A percentile compares a stretch with the other conserved stretches of the same genome.
Conservation (phyloP, 1,284 basidiomycete species). For the Phlebopus sp. region DNA sequence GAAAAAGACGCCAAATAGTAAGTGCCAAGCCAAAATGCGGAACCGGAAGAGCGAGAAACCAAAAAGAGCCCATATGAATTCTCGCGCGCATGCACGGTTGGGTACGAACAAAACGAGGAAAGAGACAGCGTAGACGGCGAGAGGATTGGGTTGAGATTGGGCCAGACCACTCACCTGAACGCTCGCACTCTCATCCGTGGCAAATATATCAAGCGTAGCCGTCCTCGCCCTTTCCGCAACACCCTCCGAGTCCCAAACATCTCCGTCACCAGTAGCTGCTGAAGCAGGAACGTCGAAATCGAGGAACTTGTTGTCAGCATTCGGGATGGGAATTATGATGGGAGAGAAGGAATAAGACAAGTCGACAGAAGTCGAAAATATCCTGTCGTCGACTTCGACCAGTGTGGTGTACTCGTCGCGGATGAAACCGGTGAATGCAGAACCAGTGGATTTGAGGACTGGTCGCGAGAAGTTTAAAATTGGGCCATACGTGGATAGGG, state of each 20-base stretch:
- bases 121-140: background rate
- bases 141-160: background rate
- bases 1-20: background rate
- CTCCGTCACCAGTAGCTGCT: constrained; percentile 41
- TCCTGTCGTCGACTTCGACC: constrained; percentile 76
- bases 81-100: no score
- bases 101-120: background rate
- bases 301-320: constrained; percentile 44
- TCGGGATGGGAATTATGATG: constrained; percentile 45
- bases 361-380: constrained; percentile 84
- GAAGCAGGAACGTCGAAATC: constrained; percentile 43
- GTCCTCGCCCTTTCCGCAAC: constrained; percentile 59
- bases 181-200: constrained; percentile 84
- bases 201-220: constrained; percentile 81
- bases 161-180: constrained; percentile 66
- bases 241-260: constrained; percentile 58
- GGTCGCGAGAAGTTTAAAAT: constrained; percentile 2
- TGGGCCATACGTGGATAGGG: background rate
- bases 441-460: constrained; percentile 92
- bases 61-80: no score
- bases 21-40: background rate
- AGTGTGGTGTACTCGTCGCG: constrained; percentile 90
- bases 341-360: constrained; percentile 64
- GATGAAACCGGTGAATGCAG: constrained; percentile 81
- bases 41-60: no score